These are phyloP conservation scores for Tricholoma matsutake DNA, from an alignment of 768 basidiomycete genomes.

Conservation along the genomic window DNA sequence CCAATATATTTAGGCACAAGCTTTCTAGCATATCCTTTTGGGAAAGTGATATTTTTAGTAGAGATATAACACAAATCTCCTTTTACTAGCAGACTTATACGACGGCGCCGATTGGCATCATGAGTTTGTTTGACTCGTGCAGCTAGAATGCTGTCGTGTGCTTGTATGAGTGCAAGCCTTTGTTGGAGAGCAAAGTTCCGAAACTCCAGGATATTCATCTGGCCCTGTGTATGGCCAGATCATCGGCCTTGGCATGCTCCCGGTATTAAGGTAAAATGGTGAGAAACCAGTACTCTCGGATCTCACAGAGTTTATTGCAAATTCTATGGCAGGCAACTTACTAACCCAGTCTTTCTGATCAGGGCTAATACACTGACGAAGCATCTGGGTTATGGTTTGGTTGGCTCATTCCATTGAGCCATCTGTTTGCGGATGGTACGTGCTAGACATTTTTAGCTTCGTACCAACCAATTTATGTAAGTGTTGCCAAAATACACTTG, in stretches of 20 bases:
- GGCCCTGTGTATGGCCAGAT: constrained; percentile 13
- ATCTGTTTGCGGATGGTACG: no score
- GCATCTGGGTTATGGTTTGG: no score
- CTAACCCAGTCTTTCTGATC: no score
- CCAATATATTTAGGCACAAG: constrained; percentile 25
- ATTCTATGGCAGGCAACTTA: no score
- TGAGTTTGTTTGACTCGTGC: constrained; percentile 32
- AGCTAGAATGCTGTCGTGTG: constrained; percentile 30
- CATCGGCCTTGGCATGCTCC: constrained; percentile 15
- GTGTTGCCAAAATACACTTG: no score
- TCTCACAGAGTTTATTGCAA: neutral
- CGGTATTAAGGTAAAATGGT: neutral
- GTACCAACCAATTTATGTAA: no score
- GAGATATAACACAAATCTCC: constrained; percentile 15
- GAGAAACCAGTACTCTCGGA: constrained; percentile 18
- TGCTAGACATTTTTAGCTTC: no score
- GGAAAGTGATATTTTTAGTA: constrained; percentile 25
- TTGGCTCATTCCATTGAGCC: no score
- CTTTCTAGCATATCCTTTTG: constrained; percentile 24
- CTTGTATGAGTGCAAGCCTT: constrained; percentile 26
- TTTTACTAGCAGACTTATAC: constrained; percentile 11
- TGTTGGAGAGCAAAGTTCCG: constrained; percentile 21
- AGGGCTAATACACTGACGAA: no score
- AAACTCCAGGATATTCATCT: constrained; percentile 25
- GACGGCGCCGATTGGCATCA: constrained; percentile 21